These are phyloP conservation scores for Viola odorata DNA, from an alignment of 345 rosid genomes.

Conservation along the genomic window DNA sequence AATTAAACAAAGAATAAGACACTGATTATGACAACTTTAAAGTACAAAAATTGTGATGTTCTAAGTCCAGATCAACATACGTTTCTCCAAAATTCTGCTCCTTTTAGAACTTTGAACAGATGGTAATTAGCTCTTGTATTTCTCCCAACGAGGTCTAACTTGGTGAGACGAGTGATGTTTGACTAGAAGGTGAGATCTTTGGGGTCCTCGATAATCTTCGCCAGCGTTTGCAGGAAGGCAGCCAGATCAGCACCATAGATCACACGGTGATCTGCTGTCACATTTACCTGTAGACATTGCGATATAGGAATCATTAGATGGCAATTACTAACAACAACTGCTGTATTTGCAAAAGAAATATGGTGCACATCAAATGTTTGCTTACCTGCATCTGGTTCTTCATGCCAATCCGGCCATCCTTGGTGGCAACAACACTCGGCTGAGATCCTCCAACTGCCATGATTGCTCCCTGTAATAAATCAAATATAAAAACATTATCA, in stretches of 20 bases:
- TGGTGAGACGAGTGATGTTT: neutral
- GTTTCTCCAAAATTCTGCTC: conserved; percentile 14
- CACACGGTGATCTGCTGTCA: conserved; percentile 91
- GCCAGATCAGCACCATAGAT: conserved; percentile 95
- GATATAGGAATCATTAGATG: conserved; percentile 6
- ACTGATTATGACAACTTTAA: neutral
- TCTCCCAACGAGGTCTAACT: conserved; percentile 4
- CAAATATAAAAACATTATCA: neutral
- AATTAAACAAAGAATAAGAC: neutral
- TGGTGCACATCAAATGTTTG: neutral
- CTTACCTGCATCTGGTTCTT: conserved; percentile 95
- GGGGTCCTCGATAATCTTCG: conserved; percentile 80
- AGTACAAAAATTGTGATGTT: conserved; percentile 2
- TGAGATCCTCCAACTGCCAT: conserved; percentile 98
- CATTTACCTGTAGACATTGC: conserved; percentile 58
- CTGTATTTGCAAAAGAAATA: neutral
- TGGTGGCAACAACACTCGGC: conserved; percentile 71
- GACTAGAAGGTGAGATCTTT: conserved; percentile 73
- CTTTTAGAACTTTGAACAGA: conserved; percentile 5
- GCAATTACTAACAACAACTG: neutral
- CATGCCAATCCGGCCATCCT: conserved; percentile 84
- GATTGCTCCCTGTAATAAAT: conserved; percentile 73
- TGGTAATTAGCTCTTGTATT: conserved; percentile 15
- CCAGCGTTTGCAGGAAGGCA: conserved; percentile 82
- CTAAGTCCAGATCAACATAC: conserved; percentile 3